Evolutionary conservation across 768 basidiomycete species (phyloP), one percentile per base, ranked within the genome.

Genomic region (Suillus tomentosus): DNA sequence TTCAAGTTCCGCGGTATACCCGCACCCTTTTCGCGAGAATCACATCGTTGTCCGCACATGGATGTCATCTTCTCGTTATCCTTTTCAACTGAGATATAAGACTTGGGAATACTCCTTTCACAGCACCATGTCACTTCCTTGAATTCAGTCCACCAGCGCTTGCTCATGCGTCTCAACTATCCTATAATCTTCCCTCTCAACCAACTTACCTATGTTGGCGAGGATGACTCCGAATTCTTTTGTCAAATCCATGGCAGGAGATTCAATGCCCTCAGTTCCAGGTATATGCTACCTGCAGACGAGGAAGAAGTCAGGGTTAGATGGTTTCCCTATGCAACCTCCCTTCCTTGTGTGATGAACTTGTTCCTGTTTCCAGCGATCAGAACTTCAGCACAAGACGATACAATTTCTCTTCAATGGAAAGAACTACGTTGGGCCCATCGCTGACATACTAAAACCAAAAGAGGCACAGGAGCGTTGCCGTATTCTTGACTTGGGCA

Each of bases 201-300:
- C 62, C 76, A 81, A 43, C 65, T 80, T 27, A 65, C 76, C 45
- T 77, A 69, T 54, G 75, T 80, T 56, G 79, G 79, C 42, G 77
- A 75, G 5, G 82, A 86, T 72, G 80, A 81, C 67, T 77, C 80
- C 39, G 73, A 79, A 34, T 89, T 80, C 75, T 90, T 89, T 69
- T 82, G 82, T 61, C 70, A 76, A 15, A 66, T 84, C 40, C 78
- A 87, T 72, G 84, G 81, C 39, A 81, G 88, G 55, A 78, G 75
- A 53, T 80, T 89, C 74, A 87, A 84, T 69, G 78, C 79, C 22
- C 75, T 89, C 69, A 88, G 85, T 66, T 70, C 70, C 27, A 76
- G 78, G 10, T 90, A 91, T 71, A 77, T 87, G 74, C 83, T 91
- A 62, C 89, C 89, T 42, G 85, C 82, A 5, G 89, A 91, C 73